phyloP scores from a whole-genome alignment of 116 monocot species.

The Cymodocea nodosa region DNA sequence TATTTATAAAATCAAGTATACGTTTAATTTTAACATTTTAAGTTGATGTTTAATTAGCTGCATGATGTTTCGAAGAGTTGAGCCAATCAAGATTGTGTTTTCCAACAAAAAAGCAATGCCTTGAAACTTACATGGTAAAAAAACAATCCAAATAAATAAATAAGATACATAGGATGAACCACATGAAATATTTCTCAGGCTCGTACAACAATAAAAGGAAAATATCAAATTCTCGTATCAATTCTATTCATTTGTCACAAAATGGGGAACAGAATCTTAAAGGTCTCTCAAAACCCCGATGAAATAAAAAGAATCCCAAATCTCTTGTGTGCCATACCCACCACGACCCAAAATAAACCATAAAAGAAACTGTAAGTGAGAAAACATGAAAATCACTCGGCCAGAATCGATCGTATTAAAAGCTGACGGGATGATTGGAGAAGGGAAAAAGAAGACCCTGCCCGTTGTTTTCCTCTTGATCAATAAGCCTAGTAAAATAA shows the following conservation, averaged over 20 bases:
- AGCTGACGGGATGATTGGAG: slow-evolving; percentile 3
- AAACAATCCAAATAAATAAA: too few species aligned
- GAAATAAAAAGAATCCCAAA: slow-evolving; percentile 5
- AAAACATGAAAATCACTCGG: slow-evolving; percentile 5
- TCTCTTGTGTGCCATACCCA: not conserved
- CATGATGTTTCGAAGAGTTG: too few species aligned
- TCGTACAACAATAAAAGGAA: not conserved
- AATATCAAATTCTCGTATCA: not conserved
- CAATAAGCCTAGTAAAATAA: slow-evolving; percentile 3
- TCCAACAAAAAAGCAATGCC: too few species aligned
- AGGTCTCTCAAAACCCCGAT: not conserved
- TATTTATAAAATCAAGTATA: too few species aligned
- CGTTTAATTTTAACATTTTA: too few species aligned
- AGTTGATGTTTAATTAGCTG: too few species aligned
- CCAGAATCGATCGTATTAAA: not conserved
- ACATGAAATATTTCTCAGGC: too few species aligned
- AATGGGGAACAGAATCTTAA: not conserved
- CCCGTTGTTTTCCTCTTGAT: not conserved
- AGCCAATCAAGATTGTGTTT: too few species aligned
- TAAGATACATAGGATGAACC: too few species aligned
- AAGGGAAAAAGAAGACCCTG: not conserved
- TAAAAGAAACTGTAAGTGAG: not conserved
- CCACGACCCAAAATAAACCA: not conserved
- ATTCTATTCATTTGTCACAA: slow-evolving; percentile 7
- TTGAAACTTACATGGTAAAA: too few species aligned